Conservation (phyloP, 225 moss, liverwort and hornwort species). For the Rhytidiadelphus loreus region DNA sequence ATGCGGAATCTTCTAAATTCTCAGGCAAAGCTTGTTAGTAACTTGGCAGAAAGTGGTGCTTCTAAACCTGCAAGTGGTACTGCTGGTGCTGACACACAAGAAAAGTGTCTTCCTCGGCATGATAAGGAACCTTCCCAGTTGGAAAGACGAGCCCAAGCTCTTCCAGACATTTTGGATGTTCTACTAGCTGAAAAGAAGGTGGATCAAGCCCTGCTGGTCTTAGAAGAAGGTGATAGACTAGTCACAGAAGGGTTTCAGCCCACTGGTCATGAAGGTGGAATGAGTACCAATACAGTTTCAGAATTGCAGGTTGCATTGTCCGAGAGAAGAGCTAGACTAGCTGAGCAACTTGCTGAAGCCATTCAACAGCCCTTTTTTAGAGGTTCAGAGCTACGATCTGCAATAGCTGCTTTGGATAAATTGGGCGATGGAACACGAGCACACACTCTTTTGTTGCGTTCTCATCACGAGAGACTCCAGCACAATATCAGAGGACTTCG, state of each 20-base stretch:
- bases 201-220: constrained; percentile 47
- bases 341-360: constrained; percentile 93
- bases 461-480: constrained; percentile 91
- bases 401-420: constrained; percentile 74
- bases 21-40: constrained; percentile 73
- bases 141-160: constrained; percentile 61
- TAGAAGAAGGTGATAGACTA: constrained; percentile 82
- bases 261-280: constrained; percentile 31
- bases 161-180: constrained; percentile 84
- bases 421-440: constrained; percentile 91
- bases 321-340: constrained; percentile 77
- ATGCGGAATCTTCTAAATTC: constrained; percentile 84
- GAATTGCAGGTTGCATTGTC: constrained; percentile 57
- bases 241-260: constrained; percentile 54
- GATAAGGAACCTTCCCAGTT: constrained; percentile 47
- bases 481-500: constrained; percentile 82
- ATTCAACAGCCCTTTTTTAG: constrained; percentile 84
- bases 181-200: constrained; percentile 91
- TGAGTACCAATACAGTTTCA: constrained; percentile 31
- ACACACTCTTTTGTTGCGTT: constrained; percentile 81
- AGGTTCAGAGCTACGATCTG: constrained; percentile 77
- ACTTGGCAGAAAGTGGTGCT: constrained; percentile 71
- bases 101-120: constrained; percentile 34
- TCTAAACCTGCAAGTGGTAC: constrained; percentile 38
- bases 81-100: constrained; percentile 15